Evolutionary conservation across 306 rosid genomes (phyloP).

Genomic region (Quercus berberidifolia): DNA sequence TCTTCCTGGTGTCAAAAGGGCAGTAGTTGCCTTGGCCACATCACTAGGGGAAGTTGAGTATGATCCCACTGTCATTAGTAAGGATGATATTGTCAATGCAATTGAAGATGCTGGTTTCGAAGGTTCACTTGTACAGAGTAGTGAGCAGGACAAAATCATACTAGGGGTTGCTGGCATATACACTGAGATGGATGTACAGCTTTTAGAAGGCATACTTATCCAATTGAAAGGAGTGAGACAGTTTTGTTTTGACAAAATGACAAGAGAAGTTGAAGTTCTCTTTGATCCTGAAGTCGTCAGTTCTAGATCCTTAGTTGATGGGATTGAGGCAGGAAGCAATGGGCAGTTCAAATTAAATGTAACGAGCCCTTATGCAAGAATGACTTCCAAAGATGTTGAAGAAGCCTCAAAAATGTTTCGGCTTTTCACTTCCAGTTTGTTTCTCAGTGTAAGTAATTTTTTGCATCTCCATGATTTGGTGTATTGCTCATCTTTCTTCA

Average conservation of each 20-base stretch:
- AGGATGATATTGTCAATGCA: constrained; percentile 82
- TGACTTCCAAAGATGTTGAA: constrained; percentile 69
- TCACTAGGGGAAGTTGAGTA: constrained; percentile 92
- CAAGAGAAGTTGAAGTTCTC: constrained; percentile 63
- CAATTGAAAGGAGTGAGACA: constrained; percentile 66
- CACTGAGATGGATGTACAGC: constrained; percentile 51
- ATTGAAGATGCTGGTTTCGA: constrained; percentile 97
- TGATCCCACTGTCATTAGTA: constrained; percentile 60
- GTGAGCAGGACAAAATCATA: constrained; percentile 69
- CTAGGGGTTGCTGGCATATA: constrained; percentile 68
- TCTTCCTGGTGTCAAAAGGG: constrained; percentile 83
- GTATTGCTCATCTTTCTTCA: background rate
- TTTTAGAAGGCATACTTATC: constrained; percentile 64
- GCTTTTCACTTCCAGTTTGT: constrained; percentile 71
- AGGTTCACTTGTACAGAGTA: constrained; percentile 79
- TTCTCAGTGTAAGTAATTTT: constrained; percentile 76
- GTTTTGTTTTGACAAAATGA: constrained; percentile 53
- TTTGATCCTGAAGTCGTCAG: constrained; percentile 81
- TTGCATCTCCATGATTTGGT: constrained; percentile 1
- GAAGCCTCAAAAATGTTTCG: constrained; percentile 70
- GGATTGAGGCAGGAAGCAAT: constrained; percentile 59
- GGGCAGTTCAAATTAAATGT: constrained; percentile 70
- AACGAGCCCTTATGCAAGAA: constrained; percentile 73
- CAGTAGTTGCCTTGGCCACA: constrained; percentile 92
- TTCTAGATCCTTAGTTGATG: constrained; percentile 88